Conservation (phyloP, 2,329 filamentous ascomycete species). For the Talaromyces atroroseus region DNA sequence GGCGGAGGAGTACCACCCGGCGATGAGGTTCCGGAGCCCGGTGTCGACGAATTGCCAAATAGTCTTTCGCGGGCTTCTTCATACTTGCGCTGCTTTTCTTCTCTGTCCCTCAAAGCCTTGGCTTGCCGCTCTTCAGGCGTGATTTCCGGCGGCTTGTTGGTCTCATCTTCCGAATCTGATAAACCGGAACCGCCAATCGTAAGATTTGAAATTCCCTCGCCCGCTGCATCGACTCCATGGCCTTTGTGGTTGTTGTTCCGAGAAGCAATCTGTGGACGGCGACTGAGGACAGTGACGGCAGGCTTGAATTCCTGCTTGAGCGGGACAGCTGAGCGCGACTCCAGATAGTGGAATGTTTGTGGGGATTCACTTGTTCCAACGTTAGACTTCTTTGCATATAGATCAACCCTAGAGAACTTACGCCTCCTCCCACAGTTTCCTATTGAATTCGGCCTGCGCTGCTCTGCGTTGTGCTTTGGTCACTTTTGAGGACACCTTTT, state of each 20-base stretch:
- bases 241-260: conserved; percentile 37
- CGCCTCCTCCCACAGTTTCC: conserved; percentile 85
- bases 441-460: conserved; percentile 76
- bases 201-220: conserved; percentile 42
- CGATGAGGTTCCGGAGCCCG: conserved; percentile 53
- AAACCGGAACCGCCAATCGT: conserved; percentile 32
- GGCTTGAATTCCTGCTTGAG: conserved; percentile 71
- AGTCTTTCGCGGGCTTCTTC: conserved; percentile 83
- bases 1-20: conserved; percentile 56
- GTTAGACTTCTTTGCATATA: background rate
- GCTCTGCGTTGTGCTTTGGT: conserved; percentile 73
- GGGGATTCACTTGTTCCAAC: conserved; percentile 58
- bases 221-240: conserved; percentile 35
- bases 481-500: conserved; percentile 49
- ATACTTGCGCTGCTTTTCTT: conserved; percentile 86
- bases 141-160: conserved; percentile 56
- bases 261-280: conserved; percentile 66
- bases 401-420: conserved; percentile 36
- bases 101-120: conserved; percentile 70
- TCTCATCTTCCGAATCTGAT: conserved; percentile 60
- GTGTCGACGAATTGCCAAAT: conserved; percentile 57
- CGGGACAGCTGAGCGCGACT: conserved; percentile 58
- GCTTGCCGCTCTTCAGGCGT: conserved; percentile 72
- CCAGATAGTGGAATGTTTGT: conserved; percentile 69
- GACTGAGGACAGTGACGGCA: conserved; percentile 75